Base-by-base conservation (phyloP, 2,329 filamentous ascomycete species). In the Cladosporium halotolerans region DNA sequence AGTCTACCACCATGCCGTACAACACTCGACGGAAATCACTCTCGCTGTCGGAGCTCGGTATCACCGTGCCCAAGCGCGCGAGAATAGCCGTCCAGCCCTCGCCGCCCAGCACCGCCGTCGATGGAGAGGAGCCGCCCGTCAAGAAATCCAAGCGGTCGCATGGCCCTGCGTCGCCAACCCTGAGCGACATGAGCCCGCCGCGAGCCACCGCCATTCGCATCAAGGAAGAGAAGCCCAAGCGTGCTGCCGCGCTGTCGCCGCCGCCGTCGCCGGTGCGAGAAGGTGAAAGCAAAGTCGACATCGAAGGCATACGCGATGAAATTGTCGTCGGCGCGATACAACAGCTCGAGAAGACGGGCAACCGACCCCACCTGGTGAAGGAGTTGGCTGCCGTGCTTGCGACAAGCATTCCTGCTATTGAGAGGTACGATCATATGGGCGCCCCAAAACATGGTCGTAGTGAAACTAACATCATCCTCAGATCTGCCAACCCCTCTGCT, bases 1-100 rank as follows among this genome's bases (percentile, higher is more conserved):
- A 23, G 13, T 42, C 44, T 23, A 32, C 59, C 64, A 74, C 63
- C 66, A 96, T 96, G 89, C 87, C 86, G 68, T 96, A 96, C 79
- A 96, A 96, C 73, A 97, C 92, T 62, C 88, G 92, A 74, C 86
- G 91, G 73, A 97, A 97, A 78, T 96, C 90, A 68, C 78, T 99
- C 62, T 96, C 91, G 58, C 79, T 97, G 67, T 88, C 89, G 56
- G 95, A 90, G 62, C 81, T 97, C 65, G 93, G 93, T 70, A 96
- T 97, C 64, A 88, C 93, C 66, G 79, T 96, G 51, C 83, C 83
- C 52, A 78, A 77, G 64, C 71, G 75, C 58, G 78, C 79, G 36
- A 59, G 66, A 51, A 60, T 62, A 38, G 56, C 54, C 38, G 62
- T 75, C 54, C 73, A 77, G 61, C 79, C 80, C 63, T 80, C 80